Evolutionary conservation across 176 grass and related monocot genomes (phyloP).

Genomic region (Ananas comosus): DNA sequence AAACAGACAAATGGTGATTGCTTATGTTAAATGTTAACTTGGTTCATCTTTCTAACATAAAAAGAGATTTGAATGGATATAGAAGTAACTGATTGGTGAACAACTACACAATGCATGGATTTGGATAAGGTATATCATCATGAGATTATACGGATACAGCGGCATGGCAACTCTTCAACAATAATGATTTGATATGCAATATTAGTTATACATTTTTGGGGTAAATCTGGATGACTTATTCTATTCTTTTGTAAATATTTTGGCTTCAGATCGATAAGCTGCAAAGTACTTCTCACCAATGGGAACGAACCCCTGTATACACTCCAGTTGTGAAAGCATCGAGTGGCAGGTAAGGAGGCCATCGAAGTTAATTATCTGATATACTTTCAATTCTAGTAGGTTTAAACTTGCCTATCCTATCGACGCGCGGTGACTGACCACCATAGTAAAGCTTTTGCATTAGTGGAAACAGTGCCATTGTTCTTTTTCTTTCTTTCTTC

Average conservation of each 20-base stretch:
- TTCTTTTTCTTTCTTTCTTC: not conserved
- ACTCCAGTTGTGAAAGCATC: constrained; percentile 77
- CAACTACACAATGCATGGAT: too few species aligned
- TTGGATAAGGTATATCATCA: too few species aligned
- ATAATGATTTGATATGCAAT: too few species aligned
- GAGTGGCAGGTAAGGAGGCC: constrained; percentile 62
- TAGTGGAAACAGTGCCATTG: not conserved
- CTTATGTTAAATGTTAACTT: too few species aligned
- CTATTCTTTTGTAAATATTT: constrained; percentile 3
- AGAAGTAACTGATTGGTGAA: too few species aligned
- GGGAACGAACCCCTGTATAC: constrained; percentile 66
- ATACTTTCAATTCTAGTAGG: not conserved
- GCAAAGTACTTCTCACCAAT: constrained; percentile 66
- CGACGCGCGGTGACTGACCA: not conserved
- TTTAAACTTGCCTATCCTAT: not conserved
- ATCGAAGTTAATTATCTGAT: not conserved
- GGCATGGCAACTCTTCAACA: too few species aligned
- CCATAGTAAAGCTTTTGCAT: not conserved
- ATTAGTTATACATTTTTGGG: too few species aligned
- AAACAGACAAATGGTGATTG: too few species aligned
- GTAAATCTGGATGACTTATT: not conserved
- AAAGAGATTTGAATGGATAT: too few species aligned
- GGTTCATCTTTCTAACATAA: too few species aligned
- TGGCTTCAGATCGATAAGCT: constrained; percentile 63
- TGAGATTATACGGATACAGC: too few species aligned